A percentile compares a stretch with the other conserved stretches of the same genome.
phyloP scores from a whole-genome alignment of 345 rosid species.

The Psidium friedrichsthalianum region DNA sequence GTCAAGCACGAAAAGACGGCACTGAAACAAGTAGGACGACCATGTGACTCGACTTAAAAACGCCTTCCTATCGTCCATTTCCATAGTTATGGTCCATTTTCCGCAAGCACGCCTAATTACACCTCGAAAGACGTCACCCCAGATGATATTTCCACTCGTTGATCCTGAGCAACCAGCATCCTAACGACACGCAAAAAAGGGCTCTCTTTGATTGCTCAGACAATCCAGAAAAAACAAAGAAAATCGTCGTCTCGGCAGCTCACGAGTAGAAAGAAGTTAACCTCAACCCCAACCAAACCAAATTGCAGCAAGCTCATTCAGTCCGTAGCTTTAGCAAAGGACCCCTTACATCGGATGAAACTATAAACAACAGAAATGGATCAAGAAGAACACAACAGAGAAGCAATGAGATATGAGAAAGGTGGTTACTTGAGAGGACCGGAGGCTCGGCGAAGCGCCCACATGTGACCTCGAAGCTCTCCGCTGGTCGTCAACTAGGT shows the following conservation, averaged over 20 bases:
- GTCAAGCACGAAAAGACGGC: background rate
- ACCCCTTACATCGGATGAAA: background rate
- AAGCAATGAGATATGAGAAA: background rate
- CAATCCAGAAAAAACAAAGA: background rate
- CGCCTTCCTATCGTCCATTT: background rate
- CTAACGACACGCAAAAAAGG: background rate
- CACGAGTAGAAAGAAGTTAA: background rate
- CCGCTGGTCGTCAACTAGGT: background rate
- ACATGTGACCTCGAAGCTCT: constrained; percentile 14
- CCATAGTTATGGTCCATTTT: background rate
- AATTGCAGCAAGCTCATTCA: background rate
- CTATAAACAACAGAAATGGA: background rate
- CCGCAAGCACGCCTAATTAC: background rate
- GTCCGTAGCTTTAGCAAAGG: background rate
- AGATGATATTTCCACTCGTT: background rate
- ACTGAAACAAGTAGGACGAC: background rate
- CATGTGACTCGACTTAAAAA: background rate
- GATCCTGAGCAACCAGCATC: background rate
- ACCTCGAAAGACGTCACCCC: background rate
- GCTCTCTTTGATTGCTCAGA: background rate
- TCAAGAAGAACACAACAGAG: background rate
- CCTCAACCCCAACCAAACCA: background rate
- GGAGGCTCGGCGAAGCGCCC: constrained; percentile 47
- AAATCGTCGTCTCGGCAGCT: background rate
- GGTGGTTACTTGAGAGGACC: constrained; percentile 26